phyloP scores from a whole-genome alignment of 805 yeast species.

The Wickerhamomyces mucosus region DNA sequence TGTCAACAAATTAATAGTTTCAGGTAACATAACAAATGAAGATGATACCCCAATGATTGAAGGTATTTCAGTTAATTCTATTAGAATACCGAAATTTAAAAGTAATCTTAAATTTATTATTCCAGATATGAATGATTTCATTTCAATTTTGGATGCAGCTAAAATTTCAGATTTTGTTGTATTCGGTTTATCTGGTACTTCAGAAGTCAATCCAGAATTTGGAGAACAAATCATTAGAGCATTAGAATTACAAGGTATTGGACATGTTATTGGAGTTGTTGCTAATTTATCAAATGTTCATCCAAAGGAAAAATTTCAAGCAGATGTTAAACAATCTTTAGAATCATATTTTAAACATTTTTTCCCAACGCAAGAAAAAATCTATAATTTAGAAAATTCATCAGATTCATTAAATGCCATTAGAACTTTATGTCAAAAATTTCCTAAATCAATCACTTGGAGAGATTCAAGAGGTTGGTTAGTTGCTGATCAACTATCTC shows the following conservation, averaged over 20 bases:
- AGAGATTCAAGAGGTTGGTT: constrained; percentile 88
- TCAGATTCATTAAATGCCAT: constrained; percentile 68
- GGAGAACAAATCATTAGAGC: constrained; percentile 92
- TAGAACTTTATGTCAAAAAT: constrained; percentile 73
- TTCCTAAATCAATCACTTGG: constrained; percentile 83
- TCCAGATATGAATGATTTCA: constrained; percentile 58
- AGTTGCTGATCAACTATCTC: constrained; percentile 56
- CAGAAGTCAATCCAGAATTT: constrained; percentile 67
- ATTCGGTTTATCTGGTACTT: constrained; percentile 79
- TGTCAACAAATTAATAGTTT: constrained; percentile 38
- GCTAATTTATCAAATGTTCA: constrained; percentile 61
- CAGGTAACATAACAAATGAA: constrained; percentile 23
- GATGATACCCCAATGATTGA: constrained; percentile 24
- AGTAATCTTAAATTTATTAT: constrained; percentile 62
- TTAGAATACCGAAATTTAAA: constrained; percentile 58
- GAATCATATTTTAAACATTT: constrained; percentile 62
- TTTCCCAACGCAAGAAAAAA: constrained; percentile 71
- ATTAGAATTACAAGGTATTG: constrained; percentile 84
- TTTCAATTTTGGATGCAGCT: constrained; percentile 74
- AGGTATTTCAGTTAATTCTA: constrained; percentile 41
- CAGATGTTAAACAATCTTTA: constrained; percentile 56
- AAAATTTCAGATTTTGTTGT: constrained; percentile 84
- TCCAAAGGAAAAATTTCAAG: constrained; percentile 68
- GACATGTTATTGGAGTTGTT: constrained; percentile 70
- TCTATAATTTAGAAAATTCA: constrained; percentile 57